Evolutionary conservation across 108 stramenopile species (phyloP).

Genomic region (Parietichytrium sp.): DNA sequence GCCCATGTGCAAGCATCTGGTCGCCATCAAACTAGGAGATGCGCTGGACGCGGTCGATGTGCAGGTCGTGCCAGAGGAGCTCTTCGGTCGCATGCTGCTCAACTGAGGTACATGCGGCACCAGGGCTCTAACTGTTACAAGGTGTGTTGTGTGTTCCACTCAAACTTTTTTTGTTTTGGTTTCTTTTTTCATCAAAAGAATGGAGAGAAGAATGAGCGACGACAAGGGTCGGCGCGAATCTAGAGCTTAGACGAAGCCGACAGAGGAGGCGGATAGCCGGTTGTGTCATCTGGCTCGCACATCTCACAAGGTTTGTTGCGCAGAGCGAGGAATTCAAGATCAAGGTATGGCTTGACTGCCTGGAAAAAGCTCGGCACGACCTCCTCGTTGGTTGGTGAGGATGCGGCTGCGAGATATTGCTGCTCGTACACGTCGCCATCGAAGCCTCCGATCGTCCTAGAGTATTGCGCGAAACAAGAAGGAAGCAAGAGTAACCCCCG

Average conservation of each 20-base stretch:
- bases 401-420: background rate
- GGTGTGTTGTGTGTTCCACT: too few species aligned
- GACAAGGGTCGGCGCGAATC: too few species aligned
- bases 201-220: too few species aligned
- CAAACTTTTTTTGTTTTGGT: too few species aligned
- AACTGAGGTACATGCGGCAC: too few species aligned
- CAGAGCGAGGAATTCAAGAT: background rate
- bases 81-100: too few species aligned
- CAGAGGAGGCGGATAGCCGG: slow-evolving; percentile 17
- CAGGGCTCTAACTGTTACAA: too few species aligned
- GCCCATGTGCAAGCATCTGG: slow-evolving; percentile 21
- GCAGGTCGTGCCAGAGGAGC: background rate
- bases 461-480: too few species aligned
- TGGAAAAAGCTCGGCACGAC: background rate
- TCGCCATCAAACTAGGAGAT: background rate
- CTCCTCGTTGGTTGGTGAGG: background rate
- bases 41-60: background rate
- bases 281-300: slow-evolving; percentile 24
- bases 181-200: too few species aligned
- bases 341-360: background rate
- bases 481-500: too few species aligned
- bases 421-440: slow-evolving; percentile 27
- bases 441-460: background rate
- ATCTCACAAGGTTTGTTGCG: slow-evolving; percentile 1
- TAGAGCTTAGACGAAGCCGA: background rate